phyloP scores from a whole-genome alignment of 1,284 basidiomycete genomes.

The Cutaneotrichosporon sp. region DNA sequence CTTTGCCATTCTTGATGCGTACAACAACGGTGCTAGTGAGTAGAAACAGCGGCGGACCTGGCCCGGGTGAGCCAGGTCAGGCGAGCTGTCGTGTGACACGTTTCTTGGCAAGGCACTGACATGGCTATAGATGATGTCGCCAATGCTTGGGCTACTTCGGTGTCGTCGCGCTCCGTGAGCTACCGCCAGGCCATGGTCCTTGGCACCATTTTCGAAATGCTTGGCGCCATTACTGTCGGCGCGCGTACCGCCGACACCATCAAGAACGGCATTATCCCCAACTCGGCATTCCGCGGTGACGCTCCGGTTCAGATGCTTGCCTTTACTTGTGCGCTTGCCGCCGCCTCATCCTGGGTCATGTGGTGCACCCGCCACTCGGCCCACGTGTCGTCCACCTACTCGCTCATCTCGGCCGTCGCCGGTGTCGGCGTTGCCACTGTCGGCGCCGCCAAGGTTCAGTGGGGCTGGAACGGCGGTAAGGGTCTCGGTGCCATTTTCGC shows the following conservation, averaged over 20 bases:
- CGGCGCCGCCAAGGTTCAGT: slow-evolving; percentile 47
- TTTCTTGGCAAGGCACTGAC: too few relatives aligned
- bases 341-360: slow-evolving; percentile 49
- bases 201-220: slow-evolving; percentile 51
- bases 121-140: slow-evolving; percentile 40
- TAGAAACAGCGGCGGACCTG: neutral
- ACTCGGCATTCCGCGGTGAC: slow-evolving; percentile 47
- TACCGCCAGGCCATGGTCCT: slow-evolving; percentile 50
- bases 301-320: slow-evolving; percentile 51
- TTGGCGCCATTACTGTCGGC: slow-evolving; percentile 50
- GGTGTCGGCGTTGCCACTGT: slow-evolving; percentile 52
- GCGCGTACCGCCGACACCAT: slow-evolving; percentile 50
- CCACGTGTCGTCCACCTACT: slow-evolving; percentile 51
- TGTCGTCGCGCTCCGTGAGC: slow-evolving; percentile 50
- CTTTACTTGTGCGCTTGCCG: slow-evolving; percentile 49
- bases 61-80: too few relatives aligned
- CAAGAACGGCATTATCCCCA: slow-evolving; percentile 51
- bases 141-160: slow-evolving; percentile 52
- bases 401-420: slow-evolving; percentile 50
- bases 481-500: slow-evolving; percentile 51
- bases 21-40: slow-evolving; percentile 49
- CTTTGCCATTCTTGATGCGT: slow-evolving; percentile 51
- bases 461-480: slow-evolving; percentile 53
- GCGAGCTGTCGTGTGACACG: neutral
- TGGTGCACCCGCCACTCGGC: slow-evolving; percentile 48